phyloP scores from a whole-genome alignment of 352 stramenopile species.

The Thalassiosira mediterranea region DNA sequence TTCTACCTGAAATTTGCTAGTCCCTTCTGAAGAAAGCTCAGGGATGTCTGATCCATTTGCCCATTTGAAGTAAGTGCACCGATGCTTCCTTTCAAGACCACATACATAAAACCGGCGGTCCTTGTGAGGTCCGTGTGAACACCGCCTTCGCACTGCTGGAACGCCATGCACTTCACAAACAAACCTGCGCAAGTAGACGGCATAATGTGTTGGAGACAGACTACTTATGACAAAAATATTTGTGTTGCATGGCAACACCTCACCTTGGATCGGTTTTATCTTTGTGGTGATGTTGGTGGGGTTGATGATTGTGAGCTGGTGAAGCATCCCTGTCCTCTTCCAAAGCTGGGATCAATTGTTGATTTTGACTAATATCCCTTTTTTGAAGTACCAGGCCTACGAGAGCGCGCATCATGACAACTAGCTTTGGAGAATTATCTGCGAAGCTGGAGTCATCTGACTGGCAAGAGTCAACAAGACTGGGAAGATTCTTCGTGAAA shows the following conservation, averaged over 20 bases:
- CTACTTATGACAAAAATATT: too few species aligned
- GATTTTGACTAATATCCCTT: conserved; percentile 27
- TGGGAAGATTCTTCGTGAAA: conserved; percentile 49
- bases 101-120: conserved; percentile 84
- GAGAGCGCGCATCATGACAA: conserved; percentile 50
- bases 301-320: conserved; percentile 3
- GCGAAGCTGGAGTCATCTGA: conserved; percentile 37
- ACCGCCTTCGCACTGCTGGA: conserved; percentile 74
- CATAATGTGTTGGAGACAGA: too few species aligned
- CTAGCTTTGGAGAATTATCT: conserved; percentile 41
- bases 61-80: conserved; percentile 81
- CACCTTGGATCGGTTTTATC: conserved; percentile 72
- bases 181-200: conserved; percentile 46
- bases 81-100: conserved; percentile 63
- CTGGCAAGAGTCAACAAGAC: conserved; percentile 36
- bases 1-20: conserved; percentile 9
- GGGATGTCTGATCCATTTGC: conserved; percentile 57
- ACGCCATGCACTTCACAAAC: conserved; percentile 76
- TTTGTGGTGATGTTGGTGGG: conserved; percentile 46
- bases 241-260: too few species aligned
- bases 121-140: conserved; percentile 74
- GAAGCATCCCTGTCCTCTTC: conserved; percentile 8
- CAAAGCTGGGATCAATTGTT: not conserved
- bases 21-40: conserved; percentile 1
- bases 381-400: conserved; percentile 50